Evolutionary conservation across 2,329 filamentous ascomycete genomes (phyloP).

Genomic region (Ophiognomonia clavigignenti-juglandacearum): DNA sequence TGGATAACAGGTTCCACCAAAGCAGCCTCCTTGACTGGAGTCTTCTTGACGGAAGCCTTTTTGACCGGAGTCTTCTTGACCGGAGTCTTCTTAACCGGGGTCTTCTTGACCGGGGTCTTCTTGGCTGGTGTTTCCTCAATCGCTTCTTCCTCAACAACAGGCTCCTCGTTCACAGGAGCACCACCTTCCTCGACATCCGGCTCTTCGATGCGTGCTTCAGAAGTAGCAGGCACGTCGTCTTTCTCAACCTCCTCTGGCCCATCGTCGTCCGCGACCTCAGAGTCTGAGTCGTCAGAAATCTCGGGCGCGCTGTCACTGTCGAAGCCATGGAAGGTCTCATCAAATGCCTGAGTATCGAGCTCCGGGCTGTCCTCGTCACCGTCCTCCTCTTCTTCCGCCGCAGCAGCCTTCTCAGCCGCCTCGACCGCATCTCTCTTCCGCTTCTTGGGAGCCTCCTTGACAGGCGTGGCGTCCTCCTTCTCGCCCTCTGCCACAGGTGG

Average conservation of each 20-base stretch:
- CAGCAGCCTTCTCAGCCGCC: conserved; percentile 18
- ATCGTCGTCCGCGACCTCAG: conserved; percentile 17
- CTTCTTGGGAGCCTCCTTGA: conserved; percentile 85
- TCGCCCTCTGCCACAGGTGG: conserved; percentile 58
- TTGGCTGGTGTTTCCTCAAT: background rate
- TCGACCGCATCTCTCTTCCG: conserved; percentile 58
- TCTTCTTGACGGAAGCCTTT: background rate
- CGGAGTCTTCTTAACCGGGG: background rate
- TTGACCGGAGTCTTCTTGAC: too few relatives aligned
- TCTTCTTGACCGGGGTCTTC: too few relatives aligned
- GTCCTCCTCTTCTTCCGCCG: conserved; percentile 19
- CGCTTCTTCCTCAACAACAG: background rate
- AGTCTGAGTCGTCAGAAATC: conserved; percentile 18
- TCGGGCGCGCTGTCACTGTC: conserved; percentile 36
- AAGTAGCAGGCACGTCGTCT: conserved; percentile 20
- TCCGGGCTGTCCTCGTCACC: conserved; percentile 22
- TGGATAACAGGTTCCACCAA: too few relatives aligned
- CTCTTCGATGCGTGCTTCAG: conserved; percentile 24
- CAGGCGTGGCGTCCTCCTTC: conserved; percentile 55
- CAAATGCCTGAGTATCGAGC: conserved; percentile 19
- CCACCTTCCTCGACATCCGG: conserved; percentile 3
- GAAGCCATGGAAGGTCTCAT: conserved; percentile 45
- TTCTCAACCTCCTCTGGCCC: conserved; percentile 30
- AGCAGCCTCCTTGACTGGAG: too few relatives aligned
- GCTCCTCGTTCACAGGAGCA: conserved; percentile 4